A percentile compares a stretch with the other conserved stretches of the same genome.
These are phyloP conservation scores for Verticillium nubilum DNA, from an alignment of 2,329 filamentous ascomycete genomes.

Conservation along the genomic window DNA sequence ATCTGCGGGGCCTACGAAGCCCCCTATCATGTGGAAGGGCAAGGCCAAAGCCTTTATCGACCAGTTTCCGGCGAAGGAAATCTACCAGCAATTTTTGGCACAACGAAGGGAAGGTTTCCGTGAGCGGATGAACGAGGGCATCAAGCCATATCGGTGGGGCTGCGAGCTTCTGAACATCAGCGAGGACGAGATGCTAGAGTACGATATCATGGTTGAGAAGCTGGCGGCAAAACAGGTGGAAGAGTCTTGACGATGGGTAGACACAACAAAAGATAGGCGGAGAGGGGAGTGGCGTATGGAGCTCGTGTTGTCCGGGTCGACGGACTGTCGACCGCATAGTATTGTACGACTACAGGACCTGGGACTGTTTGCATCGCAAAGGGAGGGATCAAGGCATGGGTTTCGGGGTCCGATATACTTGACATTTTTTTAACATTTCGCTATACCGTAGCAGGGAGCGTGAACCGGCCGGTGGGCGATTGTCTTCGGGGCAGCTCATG, in stretches of 20 bases:
- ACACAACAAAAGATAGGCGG: neutral
- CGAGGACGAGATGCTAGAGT: neutral
- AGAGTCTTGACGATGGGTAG: neutral
- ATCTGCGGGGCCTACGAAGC: constrained; percentile 5
- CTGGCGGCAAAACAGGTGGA: neutral
- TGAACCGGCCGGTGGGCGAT: neutral
- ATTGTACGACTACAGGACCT: neutral
- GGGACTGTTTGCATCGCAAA: neutral
- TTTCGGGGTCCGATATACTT: neutral
- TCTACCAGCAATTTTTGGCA: constrained; percentile 10
- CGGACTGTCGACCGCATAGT: neutral
- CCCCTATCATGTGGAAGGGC: constrained; percentile 10
- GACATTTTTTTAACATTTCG: neutral
- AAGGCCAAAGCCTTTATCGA: constrained; percentile 8
- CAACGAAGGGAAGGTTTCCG: constrained; percentile 4
- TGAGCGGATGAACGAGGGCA: neutral
- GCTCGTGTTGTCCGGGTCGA: neutral
- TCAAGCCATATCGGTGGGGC: neutral
- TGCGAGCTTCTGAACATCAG: neutral
- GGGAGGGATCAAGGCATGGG: neutral
- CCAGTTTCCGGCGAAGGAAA: constrained; percentile 7
- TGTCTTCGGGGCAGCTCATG: neutral
- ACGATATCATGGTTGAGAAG: neutral
- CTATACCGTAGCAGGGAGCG: neutral
- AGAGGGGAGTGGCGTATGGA: neutral